Evolutionary conservation across 768 basidiomycete genomes (phyloP).

Genomic region (Pleurotus salmoneostramineus): DNA sequence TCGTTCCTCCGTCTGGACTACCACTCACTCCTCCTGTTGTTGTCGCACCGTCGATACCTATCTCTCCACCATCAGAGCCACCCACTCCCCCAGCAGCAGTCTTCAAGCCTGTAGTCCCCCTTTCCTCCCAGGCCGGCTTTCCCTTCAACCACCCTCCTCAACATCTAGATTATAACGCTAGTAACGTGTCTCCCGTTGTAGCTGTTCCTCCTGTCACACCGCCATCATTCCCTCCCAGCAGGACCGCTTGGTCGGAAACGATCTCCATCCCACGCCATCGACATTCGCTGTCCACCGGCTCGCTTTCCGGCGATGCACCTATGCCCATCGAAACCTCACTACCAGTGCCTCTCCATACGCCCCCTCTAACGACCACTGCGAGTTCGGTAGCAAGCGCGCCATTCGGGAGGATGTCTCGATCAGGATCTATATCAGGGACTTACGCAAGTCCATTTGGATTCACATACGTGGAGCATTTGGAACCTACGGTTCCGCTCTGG

Average conservation of each 20-base stretch:
- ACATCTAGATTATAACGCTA: too few species aligned
- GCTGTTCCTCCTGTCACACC: slow-evolving; percentile 5
- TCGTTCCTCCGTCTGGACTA: slow-evolving; percentile 13
- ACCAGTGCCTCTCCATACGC: slow-evolving; percentile 3
- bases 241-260: slow-evolving; percentile 35
- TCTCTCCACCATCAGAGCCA: slow-evolving; percentile 18
- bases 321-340: slow-evolving; percentile 2
- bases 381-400: slow-evolving; percentile 25
- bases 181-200: slow-evolving; percentile 2
- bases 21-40: slow-evolving; percentile 13
- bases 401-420: slow-evolving; percentile 54
- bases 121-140: not conserved
- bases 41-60: slow-evolving; percentile 8
- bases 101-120: not conserved
- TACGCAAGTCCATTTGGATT: slow-evolving; percentile 35
- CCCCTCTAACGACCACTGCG: slow-evolving; percentile 8
- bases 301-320: slow-evolving; percentile 18
- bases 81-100: slow-evolving; percentile 28
- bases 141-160: slow-evolving; percentile 7
- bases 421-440: slow-evolving; percentile 49
- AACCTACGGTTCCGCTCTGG: slow-evolving; percentile 10
- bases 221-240: slow-evolving; percentile 25
- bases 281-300: slow-evolving; percentile 37
- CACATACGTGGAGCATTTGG: slow-evolving; percentile 27
- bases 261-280: slow-evolving; percentile 34